These are phyloP conservation scores for Cladosporium austrohemisphaericum DNA, from an alignment of 2,329 filamentous ascomycete genomes.

Conservation along the genomic window DNA sequence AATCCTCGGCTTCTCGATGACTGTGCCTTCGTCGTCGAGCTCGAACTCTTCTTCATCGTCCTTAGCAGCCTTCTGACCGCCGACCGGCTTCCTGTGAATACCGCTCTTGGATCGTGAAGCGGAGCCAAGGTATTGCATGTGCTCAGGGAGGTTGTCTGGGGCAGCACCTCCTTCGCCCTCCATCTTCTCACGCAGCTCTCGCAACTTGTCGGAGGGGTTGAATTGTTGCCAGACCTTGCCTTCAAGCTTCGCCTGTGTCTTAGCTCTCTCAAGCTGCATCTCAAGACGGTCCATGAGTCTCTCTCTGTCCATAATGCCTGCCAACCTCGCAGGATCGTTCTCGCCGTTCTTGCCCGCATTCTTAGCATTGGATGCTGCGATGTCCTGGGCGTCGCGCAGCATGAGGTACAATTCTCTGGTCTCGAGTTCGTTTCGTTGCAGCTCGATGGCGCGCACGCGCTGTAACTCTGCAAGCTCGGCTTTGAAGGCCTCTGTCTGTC, in stretches of 20 bases:
- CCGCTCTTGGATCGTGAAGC: conserved; percentile 39
- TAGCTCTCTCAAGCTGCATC: conserved; percentile 92
- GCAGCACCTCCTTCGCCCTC: conserved; percentile 57
- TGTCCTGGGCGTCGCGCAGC: conserved; percentile 94
- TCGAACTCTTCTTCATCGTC: conserved; percentile 12
- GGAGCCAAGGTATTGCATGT: conserved; percentile 64
- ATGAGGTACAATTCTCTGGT: conserved; percentile 96
- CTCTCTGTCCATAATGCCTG: conserved; percentile 90
- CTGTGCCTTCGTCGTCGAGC: conserved; percentile 55
- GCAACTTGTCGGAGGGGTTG: conserved; percentile 85
- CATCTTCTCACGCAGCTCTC: conserved; percentile 93
- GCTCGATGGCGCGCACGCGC: conserved; percentile 78
- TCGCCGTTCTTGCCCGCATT: conserved; percentile 52
- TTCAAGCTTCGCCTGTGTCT: conserved; percentile 96
- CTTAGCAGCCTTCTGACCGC: not conserved
- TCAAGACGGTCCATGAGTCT: conserved; percentile 89
- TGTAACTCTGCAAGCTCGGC: conserved; percentile 85
- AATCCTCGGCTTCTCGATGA: conserved; percentile 75
- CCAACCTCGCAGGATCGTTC: conserved; percentile 70
- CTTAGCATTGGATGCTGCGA: conserved; percentile 82
- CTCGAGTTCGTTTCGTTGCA: conserved; percentile 92
- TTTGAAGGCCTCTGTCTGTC: conserved; percentile 84
- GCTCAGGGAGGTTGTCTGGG: conserved; percentile 40
- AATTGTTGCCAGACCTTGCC: conserved; percentile 82
- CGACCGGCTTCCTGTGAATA: conserved; percentile 35